phyloP scores from a whole-genome alignment of 768 basidiomycete genomes.

The Bullera alba region DNA sequence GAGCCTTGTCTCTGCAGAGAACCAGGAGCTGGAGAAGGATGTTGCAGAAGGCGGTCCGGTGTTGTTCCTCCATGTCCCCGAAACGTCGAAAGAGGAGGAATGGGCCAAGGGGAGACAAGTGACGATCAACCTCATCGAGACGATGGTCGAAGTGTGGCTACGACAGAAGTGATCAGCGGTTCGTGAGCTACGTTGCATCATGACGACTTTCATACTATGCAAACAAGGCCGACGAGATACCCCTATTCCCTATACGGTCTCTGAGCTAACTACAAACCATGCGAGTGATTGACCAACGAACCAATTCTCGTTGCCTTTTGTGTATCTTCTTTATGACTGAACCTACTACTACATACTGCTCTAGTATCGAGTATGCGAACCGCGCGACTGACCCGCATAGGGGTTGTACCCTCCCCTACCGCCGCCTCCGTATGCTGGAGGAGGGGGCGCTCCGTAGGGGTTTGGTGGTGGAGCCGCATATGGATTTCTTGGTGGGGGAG shows the following conservation, averaged over 20 bases:
- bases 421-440: slow-evolving; percentile 4
- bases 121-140: not conserved
- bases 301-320: not conserved
- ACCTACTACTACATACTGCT: not conserved
- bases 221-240: too few relatives aligned
- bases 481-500: slow-evolving; percentile 10
- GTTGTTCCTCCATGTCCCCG: slow-evolving; percentile 2
- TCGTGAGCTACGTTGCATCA: not conserved
- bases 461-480: slow-evolving; percentile 17
- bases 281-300: not conserved
- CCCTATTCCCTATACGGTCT: too few relatives aligned
- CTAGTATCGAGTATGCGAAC: not conserved
- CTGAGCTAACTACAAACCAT: not conserved
- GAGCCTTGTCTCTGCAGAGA: not conserved
- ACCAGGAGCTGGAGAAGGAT: not conserved
- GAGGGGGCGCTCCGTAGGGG: slow-evolving; percentile 13
- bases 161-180: not conserved
- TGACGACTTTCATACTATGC: not conserved
- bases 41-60: not conserved
- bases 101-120: not conserved
- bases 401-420: slow-evolving; percentile 14
- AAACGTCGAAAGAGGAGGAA: not conserved
- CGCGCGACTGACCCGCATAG: not conserved
- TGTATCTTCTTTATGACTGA: not conserved
- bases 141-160: not conserved